Evolutionary conservation across 768 basidiomycete species (phyloP).

Genomic region (Clitopilus passeckerianus): DNA sequence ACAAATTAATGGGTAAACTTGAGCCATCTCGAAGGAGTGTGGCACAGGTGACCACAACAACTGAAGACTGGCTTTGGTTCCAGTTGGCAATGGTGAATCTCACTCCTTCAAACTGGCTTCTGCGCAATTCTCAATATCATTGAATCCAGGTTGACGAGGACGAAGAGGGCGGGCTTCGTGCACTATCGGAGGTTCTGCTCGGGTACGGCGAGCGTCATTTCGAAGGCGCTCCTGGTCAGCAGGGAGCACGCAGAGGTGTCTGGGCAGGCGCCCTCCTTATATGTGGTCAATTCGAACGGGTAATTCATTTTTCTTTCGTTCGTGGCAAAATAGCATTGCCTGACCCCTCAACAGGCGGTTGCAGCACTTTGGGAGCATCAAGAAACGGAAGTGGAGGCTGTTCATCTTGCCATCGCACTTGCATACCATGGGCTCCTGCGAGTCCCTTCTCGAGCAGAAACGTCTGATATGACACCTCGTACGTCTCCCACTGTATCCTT

Average conservation of each 20-base stretch:
- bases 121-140: background rate
- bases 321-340: background rate
- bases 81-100: slow-evolving; percentile 75
- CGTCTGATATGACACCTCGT: slow-evolving; percentile 83
- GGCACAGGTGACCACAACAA: slow-evolving; percentile 81
- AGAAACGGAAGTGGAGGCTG: slow-evolving; percentile 87
- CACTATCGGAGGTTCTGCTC: slow-evolving; percentile 68
- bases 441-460: slow-evolving; percentile 75
- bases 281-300: slow-evolving; percentile 93
- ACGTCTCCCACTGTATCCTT: slow-evolving; percentile 21
- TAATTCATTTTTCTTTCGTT: slow-evolving; percentile 25
- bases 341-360: slow-evolving; percentile 55
- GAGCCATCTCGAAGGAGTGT: slow-evolving; percentile 80
- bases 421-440: slow-evolving; percentile 91
- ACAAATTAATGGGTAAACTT: slow-evolving; percentile 92
- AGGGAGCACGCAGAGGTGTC: slow-evolving; percentile 54
- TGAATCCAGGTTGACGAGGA: slow-evolving; percentile 70
- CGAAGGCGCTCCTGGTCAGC: slow-evolving; percentile 58
- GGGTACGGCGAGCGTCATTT: slow-evolving; percentile 83
- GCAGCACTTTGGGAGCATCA: slow-evolving; percentile 85
- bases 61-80: slow-evolving; percentile 99
- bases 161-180: slow-evolving; percentile 70
- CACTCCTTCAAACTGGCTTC: background rate
- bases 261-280: slow-evolving; percentile 86
- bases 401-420: slow-evolving; percentile 88